phyloP scores from a whole-genome alignment of 352 stramenopile genomes.

The Achlya hypogyna region DNA sequence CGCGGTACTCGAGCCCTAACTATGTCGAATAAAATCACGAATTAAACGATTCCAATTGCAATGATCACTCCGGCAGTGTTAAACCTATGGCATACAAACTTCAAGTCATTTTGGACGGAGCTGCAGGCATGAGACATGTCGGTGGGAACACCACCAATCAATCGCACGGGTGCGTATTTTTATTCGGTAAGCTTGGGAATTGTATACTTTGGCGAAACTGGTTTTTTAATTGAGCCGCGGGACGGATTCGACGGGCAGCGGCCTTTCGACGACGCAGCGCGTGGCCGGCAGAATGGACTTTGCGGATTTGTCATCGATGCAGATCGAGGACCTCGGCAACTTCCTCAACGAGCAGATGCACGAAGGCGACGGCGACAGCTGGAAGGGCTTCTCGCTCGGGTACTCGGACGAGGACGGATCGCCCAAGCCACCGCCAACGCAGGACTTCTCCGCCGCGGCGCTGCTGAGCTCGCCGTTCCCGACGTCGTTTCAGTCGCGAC shows the following conservation, averaged over 20 bases:
- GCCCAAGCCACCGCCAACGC: background rate
- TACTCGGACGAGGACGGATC: conserved; percentile 41
- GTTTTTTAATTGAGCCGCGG: background rate
- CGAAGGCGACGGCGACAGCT: conserved; percentile 44
- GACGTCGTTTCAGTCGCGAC: background rate
- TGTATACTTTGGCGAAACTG: background rate
- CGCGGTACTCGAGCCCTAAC: no score
- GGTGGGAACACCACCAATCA: background rate
- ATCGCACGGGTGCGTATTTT: background rate
- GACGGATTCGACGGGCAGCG: background rate
- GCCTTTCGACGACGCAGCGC: background rate
- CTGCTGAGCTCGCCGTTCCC: conserved; percentile 10
- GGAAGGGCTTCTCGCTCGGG: conserved; percentile 60
- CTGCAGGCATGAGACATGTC: background rate
- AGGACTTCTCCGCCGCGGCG: background rate
- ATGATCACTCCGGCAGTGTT: background rate
- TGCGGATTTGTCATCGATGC: conserved; percentile 56
- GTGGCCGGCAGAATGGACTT: conserved; percentile 11
- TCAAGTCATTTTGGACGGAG: background rate
- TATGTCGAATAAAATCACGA: no score
- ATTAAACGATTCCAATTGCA: no score
- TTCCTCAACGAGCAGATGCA: conserved; percentile 44
- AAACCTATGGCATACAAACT: background rate
- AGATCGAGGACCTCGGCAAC: conserved; percentile 66
- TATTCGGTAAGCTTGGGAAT: background rate